Base-by-base conservation (phyloP, 768 basidiomycete genomes). In the Daedalea quercina region DNA sequence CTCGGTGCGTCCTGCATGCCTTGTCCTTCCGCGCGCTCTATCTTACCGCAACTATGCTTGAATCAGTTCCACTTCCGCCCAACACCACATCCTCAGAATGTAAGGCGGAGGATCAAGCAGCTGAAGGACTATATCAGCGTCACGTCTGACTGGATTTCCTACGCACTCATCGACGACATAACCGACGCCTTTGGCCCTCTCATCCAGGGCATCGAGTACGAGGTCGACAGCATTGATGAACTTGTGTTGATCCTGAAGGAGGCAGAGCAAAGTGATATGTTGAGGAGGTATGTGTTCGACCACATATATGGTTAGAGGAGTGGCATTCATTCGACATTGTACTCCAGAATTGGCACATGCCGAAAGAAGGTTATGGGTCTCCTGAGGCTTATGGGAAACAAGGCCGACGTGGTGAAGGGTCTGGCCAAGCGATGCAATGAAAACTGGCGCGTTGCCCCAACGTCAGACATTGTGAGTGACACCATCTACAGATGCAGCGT, bases 361-460 rank as follows among this genome's bases (percentile, higher is more conserved):
- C 79, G 96, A 55, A 99, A 98, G 78, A 98, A 99, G 72, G 96
- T 99, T 59, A 98, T 99, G 96, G 96, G 96, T 17, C 70, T 99
- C 25, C 69, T 99, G 51, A 73, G 96, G 57, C 73, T 99, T 51
- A 98, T 99, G 95, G 96, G 96, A 23, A 98, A 96, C 71, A 99
- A 99, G 74, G 96, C 96, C 50, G 96, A 99, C 67, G 96, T 99
- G 57, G 96, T 99, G 58, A 99, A 99, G 67, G 96, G 96, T 9
- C 74, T 98, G 42, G 96, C 96, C 22, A 99, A 99, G 72, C 76
- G 95, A 58, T 97, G 95, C 68, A 96, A 97, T 65, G 95, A 98
- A 71, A 93, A 98, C 63, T 98, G 95, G 96, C 84, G 92, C 54
- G 90, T 98, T 12, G 95, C 96, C 9, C 96, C 96, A 0, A 97